Base-by-base conservation (phyloP, 2,329 filamentous ascomycete genomes). In the Raffaelea ambrosiae region DNA sequence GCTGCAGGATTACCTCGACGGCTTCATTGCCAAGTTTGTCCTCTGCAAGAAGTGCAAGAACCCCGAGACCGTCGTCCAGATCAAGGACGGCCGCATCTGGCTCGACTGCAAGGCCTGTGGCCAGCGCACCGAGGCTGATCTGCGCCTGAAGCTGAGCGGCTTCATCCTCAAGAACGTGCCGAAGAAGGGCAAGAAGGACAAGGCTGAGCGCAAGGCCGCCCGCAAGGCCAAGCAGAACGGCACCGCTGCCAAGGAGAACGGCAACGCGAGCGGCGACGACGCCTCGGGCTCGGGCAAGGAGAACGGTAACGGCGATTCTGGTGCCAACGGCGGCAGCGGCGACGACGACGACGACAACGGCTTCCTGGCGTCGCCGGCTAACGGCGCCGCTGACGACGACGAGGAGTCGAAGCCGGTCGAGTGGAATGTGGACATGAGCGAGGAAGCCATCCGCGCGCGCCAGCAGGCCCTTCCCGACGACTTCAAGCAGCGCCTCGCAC, bases 21-120 rank as follows among this genome's bases (percentile, higher is more conserved):
- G 90, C 60, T 98, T 98, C 79, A 98, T 98, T 73, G 79, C 84
- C 76, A 95, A 88, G 73, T 98, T 97, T 59, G 93, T 98, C 61
- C 89, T 98, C 55, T 98, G 93, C 86, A 95, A 94, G 76, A 91
- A 94, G 68, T 98, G 93, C 84, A 95, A 95, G 82, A 98, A 98
- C 69, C 93, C 93, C 33, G 93, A 98, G 77, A 98, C 93, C 57
- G 90, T 94, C 57, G 84, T 97, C 63, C 81, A 86, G 63, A 88
- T 97, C 77, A 96, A 95, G 72, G 90, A 96, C 61, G 88, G 86
- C 48, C 82, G 79, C 64, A 97, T 98, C 66, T 70, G 88, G 54
- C 83, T 97, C 57, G 93, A 98, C 72, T 98, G 93, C 84, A 98
- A 98, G 74, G 93, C 93, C 54, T 98, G 93, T 64, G 93, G 93